Evolutionary conservation across 2,329 filamentous ascomycete genomes (phyloP).

Genomic region (Ramularia endophylla): DNA sequence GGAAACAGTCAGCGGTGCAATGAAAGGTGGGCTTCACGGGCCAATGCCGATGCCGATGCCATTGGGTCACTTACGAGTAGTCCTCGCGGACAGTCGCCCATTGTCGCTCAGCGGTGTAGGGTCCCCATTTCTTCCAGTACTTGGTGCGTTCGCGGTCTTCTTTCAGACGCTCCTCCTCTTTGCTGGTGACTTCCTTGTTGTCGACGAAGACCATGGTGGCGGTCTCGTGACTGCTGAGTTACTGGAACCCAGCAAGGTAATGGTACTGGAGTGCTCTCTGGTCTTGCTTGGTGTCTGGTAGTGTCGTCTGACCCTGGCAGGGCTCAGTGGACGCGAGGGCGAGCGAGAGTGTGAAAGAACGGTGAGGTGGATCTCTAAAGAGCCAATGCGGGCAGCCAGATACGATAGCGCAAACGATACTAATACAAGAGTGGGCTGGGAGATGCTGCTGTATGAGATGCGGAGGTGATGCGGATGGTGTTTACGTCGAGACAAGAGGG

Average conservation of each 20-base stretch:
- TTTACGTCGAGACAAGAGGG: too few relatives aligned
- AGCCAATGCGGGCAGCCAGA: too few relatives aligned
- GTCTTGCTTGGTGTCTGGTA: too few relatives aligned
- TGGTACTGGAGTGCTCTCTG: too few relatives aligned
- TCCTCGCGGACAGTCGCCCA: constrained; percentile 78
- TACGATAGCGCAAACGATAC: too few relatives aligned
- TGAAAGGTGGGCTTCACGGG: not conserved
- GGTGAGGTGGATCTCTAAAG: too few relatives aligned
- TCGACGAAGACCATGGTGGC: constrained; percentile 79
- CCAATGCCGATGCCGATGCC: not conserved
- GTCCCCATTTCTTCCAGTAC: constrained; percentile 99
- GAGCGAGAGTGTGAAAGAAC: too few relatives aligned
- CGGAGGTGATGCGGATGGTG: too few relatives aligned
- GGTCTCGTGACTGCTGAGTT: constrained; percentile 4
- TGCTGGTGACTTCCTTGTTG: constrained; percentile 76
- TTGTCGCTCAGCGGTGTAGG: constrained; percentile 88
- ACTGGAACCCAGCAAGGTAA: not conserved
- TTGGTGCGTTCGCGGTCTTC: constrained; percentile 76
- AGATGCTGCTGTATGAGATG: too few relatives aligned
- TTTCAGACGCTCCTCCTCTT: constrained; percentile 84
- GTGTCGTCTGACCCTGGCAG: too few relatives aligned
- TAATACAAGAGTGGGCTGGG: too few relatives aligned
- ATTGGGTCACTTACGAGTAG: constrained; percentile 58
- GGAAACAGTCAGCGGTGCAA: constrained; percentile 20
- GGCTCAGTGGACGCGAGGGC: too few relatives aligned